phyloP scores from a whole-genome alignment of 257 asterid genomes.

The Solanum acaule region DNA sequence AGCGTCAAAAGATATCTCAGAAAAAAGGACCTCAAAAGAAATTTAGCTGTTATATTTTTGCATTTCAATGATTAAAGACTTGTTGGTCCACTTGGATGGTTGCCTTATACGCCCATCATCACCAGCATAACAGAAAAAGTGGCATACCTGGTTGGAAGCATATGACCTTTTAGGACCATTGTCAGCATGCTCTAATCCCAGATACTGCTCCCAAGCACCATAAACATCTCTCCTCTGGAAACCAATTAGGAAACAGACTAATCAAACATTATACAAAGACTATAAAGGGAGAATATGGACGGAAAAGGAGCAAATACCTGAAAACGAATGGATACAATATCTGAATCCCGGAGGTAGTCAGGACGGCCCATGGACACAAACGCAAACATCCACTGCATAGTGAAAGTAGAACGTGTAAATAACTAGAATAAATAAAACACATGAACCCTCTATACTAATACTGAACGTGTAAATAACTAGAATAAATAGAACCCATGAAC shows the following conservation, averaged over 20 bases:
- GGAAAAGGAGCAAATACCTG: constrained; percentile 29
- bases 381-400: constrained; percentile 69
- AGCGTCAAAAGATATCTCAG: not conserved
- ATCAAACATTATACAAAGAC: not conserved
- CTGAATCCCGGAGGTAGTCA: constrained; percentile 69
- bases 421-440: not conserved
- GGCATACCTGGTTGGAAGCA: constrained; percentile 47
- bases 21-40: not conserved
- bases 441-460: not conserved
- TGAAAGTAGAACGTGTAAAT: not conserved
- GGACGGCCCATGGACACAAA: constrained; percentile 60
- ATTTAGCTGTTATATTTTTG: not conserved
- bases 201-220: constrained; percentile 85
- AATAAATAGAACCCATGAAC: not conserved
- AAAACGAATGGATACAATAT: constrained; percentile 54
- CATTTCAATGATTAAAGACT: not conserved
- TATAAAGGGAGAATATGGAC: not conserved
- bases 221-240: constrained; percentile 59
- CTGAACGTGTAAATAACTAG: not conserved
- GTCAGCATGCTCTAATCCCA: constrained; percentile 75
- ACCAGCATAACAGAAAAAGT: not conserved
- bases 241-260: not conserved
- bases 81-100: not conserved
- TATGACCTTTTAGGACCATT: constrained; percentile 60
- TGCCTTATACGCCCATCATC: not conserved